Conservation (phyloP, 139 green algal genomes). For the Picochlorum sp. region DNA sequence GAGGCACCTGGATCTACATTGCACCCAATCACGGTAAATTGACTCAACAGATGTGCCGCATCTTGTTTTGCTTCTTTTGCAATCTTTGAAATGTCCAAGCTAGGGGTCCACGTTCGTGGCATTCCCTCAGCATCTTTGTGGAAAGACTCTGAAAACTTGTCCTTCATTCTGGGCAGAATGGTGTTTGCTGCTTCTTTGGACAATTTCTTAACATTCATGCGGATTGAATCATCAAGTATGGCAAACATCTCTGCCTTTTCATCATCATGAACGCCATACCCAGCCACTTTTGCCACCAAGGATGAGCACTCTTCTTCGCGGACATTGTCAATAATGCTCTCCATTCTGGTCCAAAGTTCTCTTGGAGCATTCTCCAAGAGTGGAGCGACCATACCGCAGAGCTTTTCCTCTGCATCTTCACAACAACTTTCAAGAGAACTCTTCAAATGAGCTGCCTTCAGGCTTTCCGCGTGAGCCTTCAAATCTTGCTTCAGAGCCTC, state of each 20-base stretch:
- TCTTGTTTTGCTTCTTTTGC: constrained; percentile 47
- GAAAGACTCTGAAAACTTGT: constrained; percentile 69
- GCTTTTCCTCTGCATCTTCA: constrained; percentile 8
- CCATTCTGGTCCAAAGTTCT: constrained; percentile 61
- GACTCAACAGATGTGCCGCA: constrained; percentile 56
- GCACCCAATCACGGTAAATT: constrained; percentile 25
- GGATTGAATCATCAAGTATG: constrained; percentile 16
- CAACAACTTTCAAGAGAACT: constrained; percentile 19
- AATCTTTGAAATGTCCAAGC: constrained; percentile 57
- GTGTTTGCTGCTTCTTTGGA: constrained; percentile 67
- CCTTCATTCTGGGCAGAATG: constrained; percentile 62
- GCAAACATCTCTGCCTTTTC: constrained; percentile 26
- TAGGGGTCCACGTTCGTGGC: constrained; percentile 61
- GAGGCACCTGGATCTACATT: no score
- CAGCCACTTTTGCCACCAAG: constrained; percentile 25
- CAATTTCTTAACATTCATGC: constrained; percentile 28
- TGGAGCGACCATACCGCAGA: constrained; percentile 17
- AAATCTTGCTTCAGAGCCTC: not conserved
- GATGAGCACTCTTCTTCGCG: constrained; percentile 7
- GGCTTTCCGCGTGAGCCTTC: not conserved
- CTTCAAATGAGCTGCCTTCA: constrained; percentile 13
- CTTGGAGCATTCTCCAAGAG: constrained; percentile 44
- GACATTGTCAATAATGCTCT: constrained; percentile 19
- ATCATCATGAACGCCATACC: constrained; percentile 31
- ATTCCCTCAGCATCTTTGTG: constrained; percentile 57